Conservation (phyloP, 2,329 filamentous ascomycete species). For the Dactylellina sp. region DNA sequence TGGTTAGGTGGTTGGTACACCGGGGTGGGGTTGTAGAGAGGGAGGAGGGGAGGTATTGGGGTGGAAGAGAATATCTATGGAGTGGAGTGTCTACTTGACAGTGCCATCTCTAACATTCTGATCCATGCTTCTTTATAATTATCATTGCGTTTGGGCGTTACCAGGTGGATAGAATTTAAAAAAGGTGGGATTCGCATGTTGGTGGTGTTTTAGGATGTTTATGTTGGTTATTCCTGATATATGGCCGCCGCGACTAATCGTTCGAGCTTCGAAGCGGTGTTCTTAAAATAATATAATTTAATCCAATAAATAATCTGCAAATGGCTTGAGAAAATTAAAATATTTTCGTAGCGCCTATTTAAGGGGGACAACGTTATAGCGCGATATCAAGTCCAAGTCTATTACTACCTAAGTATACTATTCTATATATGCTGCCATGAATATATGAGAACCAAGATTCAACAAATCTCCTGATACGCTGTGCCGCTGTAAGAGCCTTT, state of each 20-base stretch:
- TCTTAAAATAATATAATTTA: too few species aligned
- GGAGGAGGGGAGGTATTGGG: constrained; percentile 45
- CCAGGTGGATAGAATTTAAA: constrained; percentile 1
- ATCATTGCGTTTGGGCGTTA: constrained; percentile 19
- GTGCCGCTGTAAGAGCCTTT: too few species aligned
- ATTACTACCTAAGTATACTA: too few species aligned
- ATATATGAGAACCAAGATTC: too few species aligned
- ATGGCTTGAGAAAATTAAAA: too few species aligned
- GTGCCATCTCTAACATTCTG: not conserved
- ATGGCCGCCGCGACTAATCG: not conserved
- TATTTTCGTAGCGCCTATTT: too few species aligned
- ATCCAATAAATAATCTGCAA: too few species aligned
- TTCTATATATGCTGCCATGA: too few species aligned
- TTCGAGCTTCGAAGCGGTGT: not conserved
- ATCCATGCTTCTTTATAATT: too few species aligned
- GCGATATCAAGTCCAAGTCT: too few species aligned
- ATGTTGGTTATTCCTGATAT: not conserved
- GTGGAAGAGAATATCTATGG: constrained; percentile 45
- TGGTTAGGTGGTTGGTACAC: constrained; percentile 44
- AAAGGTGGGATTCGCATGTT: constrained; percentile 18
- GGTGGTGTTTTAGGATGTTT: constrained; percentile 20
- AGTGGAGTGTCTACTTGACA: constrained; percentile 23
- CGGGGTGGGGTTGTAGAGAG: constrained; percentile 38
- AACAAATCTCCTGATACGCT: too few species aligned
- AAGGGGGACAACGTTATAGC: too few species aligned